A percentile compares a stretch with the other conserved stretches of the same genome.
Conservation (phyloP, 257 asterid species). For the Solanum raphanifolium region DNA sequence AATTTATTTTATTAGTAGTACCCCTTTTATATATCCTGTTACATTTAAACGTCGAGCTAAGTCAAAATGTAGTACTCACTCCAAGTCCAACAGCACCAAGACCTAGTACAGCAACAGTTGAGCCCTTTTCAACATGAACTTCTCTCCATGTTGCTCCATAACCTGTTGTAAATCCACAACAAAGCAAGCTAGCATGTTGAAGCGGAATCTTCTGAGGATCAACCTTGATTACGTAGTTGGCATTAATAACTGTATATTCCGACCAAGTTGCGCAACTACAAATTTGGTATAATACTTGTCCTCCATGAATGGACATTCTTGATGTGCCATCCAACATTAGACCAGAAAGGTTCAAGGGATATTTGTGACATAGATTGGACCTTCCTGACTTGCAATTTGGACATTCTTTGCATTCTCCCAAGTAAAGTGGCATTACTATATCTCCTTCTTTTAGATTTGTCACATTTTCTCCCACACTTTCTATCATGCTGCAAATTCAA, state of each 20-base stretch:
- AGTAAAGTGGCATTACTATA: constrained; percentile 52
- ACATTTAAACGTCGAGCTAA: background rate
- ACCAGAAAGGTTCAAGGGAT: constrained; percentile 23
- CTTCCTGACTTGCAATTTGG: constrained; percentile 40
- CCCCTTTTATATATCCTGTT: no score
- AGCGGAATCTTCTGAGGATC: constrained; percentile 40
- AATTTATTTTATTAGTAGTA: background rate
- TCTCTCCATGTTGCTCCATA: constrained; percentile 24
- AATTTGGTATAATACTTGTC: constrained; percentile 36
- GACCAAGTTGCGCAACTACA: constrained; percentile 68
- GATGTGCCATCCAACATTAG: constrained; percentile 48
- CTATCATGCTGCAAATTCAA: constrained; percentile 31
- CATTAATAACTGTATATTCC: constrained; percentile 47
- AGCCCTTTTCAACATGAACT: background rate
- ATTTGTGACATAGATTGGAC: constrained; percentile 19
- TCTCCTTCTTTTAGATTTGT: constrained; percentile 43
- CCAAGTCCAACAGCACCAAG: background rate
- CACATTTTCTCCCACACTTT: constrained; percentile 54
- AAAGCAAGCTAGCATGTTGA: constrained; percentile 61
- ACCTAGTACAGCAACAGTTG: background rate
- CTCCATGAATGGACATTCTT: constrained; percentile 39
- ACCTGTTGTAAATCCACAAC: constrained; percentile 78
- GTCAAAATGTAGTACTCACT: background rate
- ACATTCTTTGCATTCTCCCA: constrained; percentile 66
- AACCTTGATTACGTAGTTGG: constrained; percentile 37